Evolutionary conservation across 345 rosid genomes (phyloP), one percentile per base, ranked within the genome.

Genomic region (Toxicodendron radicans): DNA sequence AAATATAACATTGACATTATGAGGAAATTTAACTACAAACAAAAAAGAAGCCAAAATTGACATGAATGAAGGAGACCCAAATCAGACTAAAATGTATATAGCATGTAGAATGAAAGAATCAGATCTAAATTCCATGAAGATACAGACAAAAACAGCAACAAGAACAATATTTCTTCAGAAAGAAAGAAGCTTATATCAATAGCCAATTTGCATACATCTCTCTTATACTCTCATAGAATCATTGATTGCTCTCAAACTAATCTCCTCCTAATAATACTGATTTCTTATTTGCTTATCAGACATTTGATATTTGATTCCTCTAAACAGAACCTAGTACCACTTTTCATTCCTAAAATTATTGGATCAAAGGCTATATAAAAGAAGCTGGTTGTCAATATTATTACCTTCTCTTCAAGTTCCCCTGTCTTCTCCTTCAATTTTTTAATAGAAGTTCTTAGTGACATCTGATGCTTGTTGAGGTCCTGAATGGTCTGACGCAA

Each of bases 391-490:
- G 17, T 3, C 61, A 72, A 61, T 21, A 54, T 62, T 23, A 78
- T 76, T 74, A 89, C 98, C 89, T 87, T 83, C 54, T 78, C 85
- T 43, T 89, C 98, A 87, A 90, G 76, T 66, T 87, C 90, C 49
- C 73, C 83, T 68, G 77, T 70, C 79, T 80, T 90, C 63, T 91
- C 93, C 83, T 84, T 92, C 90, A 87, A 74, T 60, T 88, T 87
- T 20, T 88, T 75, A 38, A 79, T 81, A 16, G 87, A 73, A 74
- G 89, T 80, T 77, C 87, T 86, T 38, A 90, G 83, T 51, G 95
- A 85, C 80, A 82, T 58, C 85, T 95, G 99, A 61, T 88, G 85
- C 78, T 83, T 86, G 89, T 93, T 93, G 64, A 91, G 93, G 51
- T 79, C 87, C 52, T 80, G 76, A 80, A 95, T 84, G 7, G 79